Base-by-base conservation (phyloP, 2,329 filamentous ascomycete genomes). In the Calonectria pseudoreteaudii region DNA sequence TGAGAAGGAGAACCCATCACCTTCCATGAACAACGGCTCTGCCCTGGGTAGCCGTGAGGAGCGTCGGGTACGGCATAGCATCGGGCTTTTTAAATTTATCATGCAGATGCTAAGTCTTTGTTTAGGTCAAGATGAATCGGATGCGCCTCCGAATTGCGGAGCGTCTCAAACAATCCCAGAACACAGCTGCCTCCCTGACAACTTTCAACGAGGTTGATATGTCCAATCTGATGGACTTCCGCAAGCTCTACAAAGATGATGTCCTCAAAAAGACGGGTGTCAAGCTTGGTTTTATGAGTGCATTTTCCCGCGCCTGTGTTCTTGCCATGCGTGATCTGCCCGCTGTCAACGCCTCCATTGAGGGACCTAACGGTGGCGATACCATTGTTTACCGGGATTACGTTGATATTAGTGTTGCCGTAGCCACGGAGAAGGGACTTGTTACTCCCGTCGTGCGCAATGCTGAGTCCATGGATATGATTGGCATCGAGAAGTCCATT, bases 131-230 rank as follows among this genome's bases (percentile, higher is more conserved):
- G 91, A 99, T 99, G 97, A 98, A 98, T 90, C 95, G 97, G 78
- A 99, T 99, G 97, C 95, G 97, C 78, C 92, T 98, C 75, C 93
- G 97, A 75, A 99, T 98, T 80, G 95, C 97, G 66, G 97, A 99
- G 89, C 95, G 97, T 80, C 91, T 99, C 78, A 99, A 99, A 92
- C 97, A 99, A 85, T 98, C 97, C 26, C 97, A 99, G 85, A 99
- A 99, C 88, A 98, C 97, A 2, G 96, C 97, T 66, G 97, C 97
- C 56, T 98, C 97, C 5, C 90, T 99, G 68, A 98, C 97, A 62
- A 99, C 97, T 31, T 99, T 99, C 91, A 98, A 99, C 86, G 96
- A 98, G 86, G 97, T 99, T 75, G 97, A 99, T 85, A 99, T 99
- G 97, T 98, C 96, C 38, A 95, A 94, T 28, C 89, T 99, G 65